Conservation (phyloP, 208 protist species). For the Tetramitus jugosus region DNA sequence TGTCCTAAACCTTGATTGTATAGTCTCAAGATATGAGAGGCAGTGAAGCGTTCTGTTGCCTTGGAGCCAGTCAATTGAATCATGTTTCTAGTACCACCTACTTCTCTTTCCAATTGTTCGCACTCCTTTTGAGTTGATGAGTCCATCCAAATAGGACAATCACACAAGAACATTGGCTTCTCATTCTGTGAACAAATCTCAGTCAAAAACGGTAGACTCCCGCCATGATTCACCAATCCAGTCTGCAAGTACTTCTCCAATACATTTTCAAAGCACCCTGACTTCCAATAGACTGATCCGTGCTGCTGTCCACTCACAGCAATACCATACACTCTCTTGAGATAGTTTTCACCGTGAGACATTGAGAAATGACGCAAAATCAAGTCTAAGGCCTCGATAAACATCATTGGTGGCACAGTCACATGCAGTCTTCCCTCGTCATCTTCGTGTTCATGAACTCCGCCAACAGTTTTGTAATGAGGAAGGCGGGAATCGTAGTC, state of each 20-base stretch:
- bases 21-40: slow-evolving; percentile 40
- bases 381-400: not conserved
- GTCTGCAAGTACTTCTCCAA: not conserved
- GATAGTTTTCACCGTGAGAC: not conserved
- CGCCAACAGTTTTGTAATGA: not conserved
- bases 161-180: slow-evolving; percentile 19
- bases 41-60: slow-evolving; percentile 47
- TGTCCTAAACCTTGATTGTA: not conserved
- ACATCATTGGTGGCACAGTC: not conserved
- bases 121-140: slow-evolving; percentile 40
- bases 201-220: not conserved
- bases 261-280: too few species aligned
- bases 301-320: not conserved
- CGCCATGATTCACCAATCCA: not conserved
- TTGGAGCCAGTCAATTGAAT: slow-evolving; percentile 27
- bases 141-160: slow-evolving; percentile 56
- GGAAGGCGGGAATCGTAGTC: not conserved
- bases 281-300: not conserved
- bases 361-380: not conserved
- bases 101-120: slow-evolving; percentile 30
- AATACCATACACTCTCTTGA: not conserved
- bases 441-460: not conserved
- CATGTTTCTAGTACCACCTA: slow-evolving; percentile 39
- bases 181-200: not conserved
- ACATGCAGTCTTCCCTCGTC: not conserved